Evolutionary conservation across 192 early-diverging fungal genomes (phyloP).

Genomic region (Entomortierella beljakovae): DNA sequence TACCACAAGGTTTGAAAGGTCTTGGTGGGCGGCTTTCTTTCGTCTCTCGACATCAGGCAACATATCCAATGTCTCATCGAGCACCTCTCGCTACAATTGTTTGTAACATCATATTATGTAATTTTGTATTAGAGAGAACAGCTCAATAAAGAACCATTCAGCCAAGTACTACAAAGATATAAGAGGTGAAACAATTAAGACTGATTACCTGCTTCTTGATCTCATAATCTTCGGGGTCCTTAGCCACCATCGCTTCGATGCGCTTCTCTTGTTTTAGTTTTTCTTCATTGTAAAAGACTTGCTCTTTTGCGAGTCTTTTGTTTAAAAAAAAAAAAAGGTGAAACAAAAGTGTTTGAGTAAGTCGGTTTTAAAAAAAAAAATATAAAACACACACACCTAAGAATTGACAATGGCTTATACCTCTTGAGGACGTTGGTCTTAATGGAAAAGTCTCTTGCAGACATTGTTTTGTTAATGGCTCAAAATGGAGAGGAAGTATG

Average conservation of each 20-base stretch:
- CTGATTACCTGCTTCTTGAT: slow-evolving; percentile 69
- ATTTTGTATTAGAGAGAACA: not conserved
- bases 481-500: not conserved
- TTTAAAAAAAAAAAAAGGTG: not conserved
- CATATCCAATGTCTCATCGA: slow-evolving; percentile 70
- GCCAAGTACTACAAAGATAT: no score
- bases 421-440: slow-evolving; percentile 71
- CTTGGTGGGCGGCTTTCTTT: slow-evolving; percentile 58
- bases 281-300: slow-evolving; percentile 62
- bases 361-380: not conserved
- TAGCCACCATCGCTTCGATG: slow-evolving; percentile 63
- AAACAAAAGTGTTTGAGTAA: not conserved
- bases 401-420: slow-evolving; percentile 31
- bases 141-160: not conserved
- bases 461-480: slow-evolving; percentile 42
- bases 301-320: slow-evolving; percentile 63
- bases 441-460: slow-evolving; percentile 66
- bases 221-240: slow-evolving; percentile 65
- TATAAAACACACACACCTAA: no score
- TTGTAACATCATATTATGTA: not conserved
- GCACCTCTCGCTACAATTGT: slow-evolving; percentile 63
- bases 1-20: slow-evolving; percentile 61
- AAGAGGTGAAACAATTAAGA: not conserved
- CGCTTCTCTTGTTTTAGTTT: slow-evolving; percentile 59
- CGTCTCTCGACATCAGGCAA: slow-evolving; percentile 69